Percentiles rank a stretch among this genome's conserved stretches.
Conservation (phyloP, 1,284 basidiomycete genomes). For the Earliella scabrosa region DNA sequence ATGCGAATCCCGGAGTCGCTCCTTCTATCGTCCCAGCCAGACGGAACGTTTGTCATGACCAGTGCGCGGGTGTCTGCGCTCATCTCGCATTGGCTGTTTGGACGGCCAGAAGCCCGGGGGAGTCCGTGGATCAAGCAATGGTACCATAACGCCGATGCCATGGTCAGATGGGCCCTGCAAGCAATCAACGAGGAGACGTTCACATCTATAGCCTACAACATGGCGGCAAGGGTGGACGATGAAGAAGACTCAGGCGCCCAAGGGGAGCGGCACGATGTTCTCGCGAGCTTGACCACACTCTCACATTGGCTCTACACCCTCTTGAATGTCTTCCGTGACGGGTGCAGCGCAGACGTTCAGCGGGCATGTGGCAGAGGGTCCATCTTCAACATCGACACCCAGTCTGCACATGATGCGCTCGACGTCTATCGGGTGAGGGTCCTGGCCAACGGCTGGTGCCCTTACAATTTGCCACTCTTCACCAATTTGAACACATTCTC, state of each 20-base stretch:
- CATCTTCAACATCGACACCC: no score
- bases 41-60: background rate
- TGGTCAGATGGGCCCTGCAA: background rate
- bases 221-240: no score
- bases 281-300: no score
- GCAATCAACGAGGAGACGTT: background rate
- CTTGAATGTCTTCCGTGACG: background rate
- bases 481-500: no score
- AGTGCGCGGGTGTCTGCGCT: background rate
- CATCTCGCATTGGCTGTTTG: background rate
- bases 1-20: conserved; percentile 1
- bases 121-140: background rate
- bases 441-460: background rate
- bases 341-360: background rate
- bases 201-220: no score
- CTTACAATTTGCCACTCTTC: background rate
- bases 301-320: background rate
- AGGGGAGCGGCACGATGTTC: no score
- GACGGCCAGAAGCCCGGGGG: background rate
- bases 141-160: background rate
- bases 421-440: no score
- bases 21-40: background rate
- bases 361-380: background rate
- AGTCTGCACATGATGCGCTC: no score
- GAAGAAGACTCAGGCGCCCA: no score